A percentile compares a stretch with the other conserved stretches of the same genome.
These are phyloP conservation scores for Mucor saturninus DNA, from an alignment of 371 early-diverging fungal species.

Conservation along the genomic window DNA sequence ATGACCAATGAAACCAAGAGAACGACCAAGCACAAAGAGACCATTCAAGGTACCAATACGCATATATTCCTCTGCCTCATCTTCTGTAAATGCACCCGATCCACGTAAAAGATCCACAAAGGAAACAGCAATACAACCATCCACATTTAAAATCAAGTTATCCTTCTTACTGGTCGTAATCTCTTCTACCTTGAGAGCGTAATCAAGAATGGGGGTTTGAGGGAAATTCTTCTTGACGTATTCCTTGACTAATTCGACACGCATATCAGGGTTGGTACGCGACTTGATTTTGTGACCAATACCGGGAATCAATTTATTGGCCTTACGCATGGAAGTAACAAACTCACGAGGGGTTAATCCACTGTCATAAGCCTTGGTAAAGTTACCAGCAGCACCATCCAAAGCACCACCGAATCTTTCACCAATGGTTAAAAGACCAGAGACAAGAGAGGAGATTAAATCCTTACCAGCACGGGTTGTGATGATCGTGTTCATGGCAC, in stretches of 20 bases:
- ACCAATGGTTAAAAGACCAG: slow-evolving; percentile 95
- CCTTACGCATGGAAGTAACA: slow-evolving; percentile 89
- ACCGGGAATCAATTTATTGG: slow-evolving; percentile 92
- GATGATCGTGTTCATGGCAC: slow-evolving; percentile 96
- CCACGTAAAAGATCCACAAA: slow-evolving; percentile 95
- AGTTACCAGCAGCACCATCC: slow-evolving; percentile 93
- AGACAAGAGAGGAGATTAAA: slow-evolving; percentile 90
- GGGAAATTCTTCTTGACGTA: slow-evolving; percentile 93
- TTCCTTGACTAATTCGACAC: slow-evolving; percentile 93
- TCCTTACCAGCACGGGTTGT: slow-evolving; percentile 98
- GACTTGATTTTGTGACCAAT: slow-evolving; percentile 99
- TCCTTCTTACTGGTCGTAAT: slow-evolving; percentile 98
- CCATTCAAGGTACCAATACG: slow-evolving; percentile 97
- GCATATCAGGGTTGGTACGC: slow-evolving; percentile 97
- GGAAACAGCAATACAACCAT: slow-evolving; percentile 94
- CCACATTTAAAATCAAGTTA: slow-evolving; percentile 96
- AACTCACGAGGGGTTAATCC: slow-evolving; percentile 89
- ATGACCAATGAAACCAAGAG: slow-evolving; percentile 97
- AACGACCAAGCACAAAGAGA: slow-evolving; percentile 94
- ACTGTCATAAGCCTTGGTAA: slow-evolving; percentile 90
- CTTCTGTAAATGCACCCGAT: slow-evolving; percentile 91
- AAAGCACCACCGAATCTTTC: slow-evolving; percentile 97
- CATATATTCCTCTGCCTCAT: slow-evolving; percentile 97
- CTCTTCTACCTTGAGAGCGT: slow-evolving; percentile 92
- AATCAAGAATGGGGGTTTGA: slow-evolving; percentile 85